Evolutionary conservation across 257 asterid species (phyloP), one percentile per base, ranked within the genome.

Genomic region (Prunella vulgaris): DNA sequence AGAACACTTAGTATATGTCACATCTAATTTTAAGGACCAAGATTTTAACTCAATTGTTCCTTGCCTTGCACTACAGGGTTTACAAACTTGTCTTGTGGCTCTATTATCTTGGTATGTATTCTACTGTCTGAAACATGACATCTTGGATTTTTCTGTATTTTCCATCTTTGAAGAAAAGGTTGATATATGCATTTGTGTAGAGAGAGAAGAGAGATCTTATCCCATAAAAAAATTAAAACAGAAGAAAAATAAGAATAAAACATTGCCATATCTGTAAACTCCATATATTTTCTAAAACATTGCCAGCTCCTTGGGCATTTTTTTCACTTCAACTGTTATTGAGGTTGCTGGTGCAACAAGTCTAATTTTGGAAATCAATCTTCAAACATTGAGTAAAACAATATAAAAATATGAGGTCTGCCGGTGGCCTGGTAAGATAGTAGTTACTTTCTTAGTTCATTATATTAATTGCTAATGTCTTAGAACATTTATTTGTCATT

Each of bases 61-160:
- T 64, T 71, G 60, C 54, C 52, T 60, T 76, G 28, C 74, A 77
- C 49, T 80, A 32, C 90, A 93, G 98, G 98, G 98, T 71, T 60
- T 93, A 78, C 98, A 84, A 78, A 90, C 96, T 66, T 93, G 98
- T 84, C 83, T 93, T 70, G 95, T 93, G 68, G 90, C 97, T 60
- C 80, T 93, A 27, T 78, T 93, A 68, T 88, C 97, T 67, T 90
- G 98, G 98, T 93, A 90, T 54, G 87, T 79, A 42, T 54, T 57
- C 22, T 74, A 15, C 20, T 61, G 25, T 69, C 64, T 46, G 24
- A 51, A 17, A 13, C 30, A 3, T 17, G 21, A 40, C 17, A 69
- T 38, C 52, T 58, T 59, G 5, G 17, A 13, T 1, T 25, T 73
- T 76, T 48, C 15, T 18, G 14, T 44, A 35, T 18, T 42, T 59